Conservation (phyloP, 2,329 filamentous ascomycete species). For the Dendrostoma leiphaemia region DNA sequence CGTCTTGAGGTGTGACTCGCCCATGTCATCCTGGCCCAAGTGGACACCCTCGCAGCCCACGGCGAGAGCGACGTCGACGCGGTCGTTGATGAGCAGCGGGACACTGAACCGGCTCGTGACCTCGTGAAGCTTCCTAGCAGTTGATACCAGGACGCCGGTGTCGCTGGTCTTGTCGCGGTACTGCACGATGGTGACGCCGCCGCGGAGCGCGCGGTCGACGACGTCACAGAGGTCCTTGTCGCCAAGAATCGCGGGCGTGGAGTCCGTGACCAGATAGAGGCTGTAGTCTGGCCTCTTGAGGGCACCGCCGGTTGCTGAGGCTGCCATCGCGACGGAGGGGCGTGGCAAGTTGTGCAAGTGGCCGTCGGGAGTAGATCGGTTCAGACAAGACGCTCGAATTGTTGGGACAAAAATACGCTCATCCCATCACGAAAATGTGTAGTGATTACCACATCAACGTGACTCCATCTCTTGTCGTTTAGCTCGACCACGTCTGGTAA, state of each 20-base stretch:
- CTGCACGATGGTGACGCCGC: constrained; percentile 84
- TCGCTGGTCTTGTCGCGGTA: constrained; percentile 85
- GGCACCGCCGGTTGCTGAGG: neutral
- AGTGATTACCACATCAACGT: constrained; percentile 5
- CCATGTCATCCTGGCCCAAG: constrained; percentile 91
- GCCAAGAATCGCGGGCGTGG: constrained; percentile 79
- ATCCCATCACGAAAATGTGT: neutral
- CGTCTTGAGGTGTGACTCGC: constrained; percentile 40
- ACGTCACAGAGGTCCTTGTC: constrained; percentile 66
- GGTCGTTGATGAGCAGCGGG: constrained; percentile 89
- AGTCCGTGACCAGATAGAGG: constrained; percentile 90
- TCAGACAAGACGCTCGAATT: neutral
- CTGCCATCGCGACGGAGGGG: neutral
- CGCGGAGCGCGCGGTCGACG: constrained; percentile 72
- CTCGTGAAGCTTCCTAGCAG: constrained; percentile 67
- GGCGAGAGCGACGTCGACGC: constrained; percentile 83
- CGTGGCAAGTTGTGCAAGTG: neutral
- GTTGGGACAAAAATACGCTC: neutral
- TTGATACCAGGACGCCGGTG: constrained; percentile 68
- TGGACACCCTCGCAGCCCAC: constrained; percentile 90
- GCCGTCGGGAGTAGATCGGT: neutral
- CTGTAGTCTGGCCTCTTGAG: constrained; percentile 62
- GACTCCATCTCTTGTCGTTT: neutral
- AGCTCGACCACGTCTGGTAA: too few relatives aligned
- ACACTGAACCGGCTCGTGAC: constrained; percentile 67